These are phyloP conservation scores for Leccinum incarnatum DNA, from an alignment of 768 basidiomycete genomes.

Conservation along the genomic window DNA sequence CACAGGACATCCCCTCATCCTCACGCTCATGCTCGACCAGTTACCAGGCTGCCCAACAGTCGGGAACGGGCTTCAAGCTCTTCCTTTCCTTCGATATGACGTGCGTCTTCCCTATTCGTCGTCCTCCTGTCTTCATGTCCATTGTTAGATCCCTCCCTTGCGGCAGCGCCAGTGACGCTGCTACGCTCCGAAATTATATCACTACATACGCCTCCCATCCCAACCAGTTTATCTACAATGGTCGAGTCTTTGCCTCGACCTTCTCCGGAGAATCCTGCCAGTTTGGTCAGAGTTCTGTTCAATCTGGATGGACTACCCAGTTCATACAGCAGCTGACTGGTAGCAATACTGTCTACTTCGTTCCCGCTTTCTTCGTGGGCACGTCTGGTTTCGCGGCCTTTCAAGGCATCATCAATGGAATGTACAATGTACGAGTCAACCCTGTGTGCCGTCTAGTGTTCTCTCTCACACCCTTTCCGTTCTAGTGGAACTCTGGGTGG, in stretches of 20 bases:
- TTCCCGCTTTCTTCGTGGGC: conserved; percentile 69
- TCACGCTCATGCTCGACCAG: conserved; percentile 31
- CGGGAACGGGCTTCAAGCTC: conserved; percentile 60
- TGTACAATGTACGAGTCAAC: conserved; percentile 48
- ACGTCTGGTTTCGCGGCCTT: conserved; percentile 48
- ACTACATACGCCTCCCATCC: conserved; percentile 51
- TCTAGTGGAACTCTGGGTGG: conserved; percentile 80
- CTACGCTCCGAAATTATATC: conserved; percentile 51
- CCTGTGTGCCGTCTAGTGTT: conserved; percentile 8
- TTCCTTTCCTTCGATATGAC: conserved; percentile 81
- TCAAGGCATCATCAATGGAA: conserved; percentile 50
- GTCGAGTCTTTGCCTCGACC: conserved; percentile 59
- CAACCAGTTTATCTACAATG: conserved; percentile 52
- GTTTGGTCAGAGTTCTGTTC: conserved; percentile 54
- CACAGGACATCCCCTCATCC: conserved; percentile 2
- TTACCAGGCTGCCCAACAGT: conserved; percentile 53
- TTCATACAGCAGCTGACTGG: conserved; percentile 49
- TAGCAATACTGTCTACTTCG: conserved; percentile 51
- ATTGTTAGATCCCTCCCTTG: conserved; percentile 53
- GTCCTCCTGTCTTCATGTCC: not conserved
- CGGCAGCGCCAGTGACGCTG: conserved; percentile 44
- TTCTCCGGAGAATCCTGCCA: conserved; percentile 69
- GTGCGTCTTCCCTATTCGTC: conserved; percentile 36
- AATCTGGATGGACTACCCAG: conserved; percentile 56
- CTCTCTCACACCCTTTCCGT: conserved; percentile 8